Evolutionary conservation across 768 basidiomycete genomes (phyloP).

Genomic region (Pleurotus citrinopileatus): DNA sequence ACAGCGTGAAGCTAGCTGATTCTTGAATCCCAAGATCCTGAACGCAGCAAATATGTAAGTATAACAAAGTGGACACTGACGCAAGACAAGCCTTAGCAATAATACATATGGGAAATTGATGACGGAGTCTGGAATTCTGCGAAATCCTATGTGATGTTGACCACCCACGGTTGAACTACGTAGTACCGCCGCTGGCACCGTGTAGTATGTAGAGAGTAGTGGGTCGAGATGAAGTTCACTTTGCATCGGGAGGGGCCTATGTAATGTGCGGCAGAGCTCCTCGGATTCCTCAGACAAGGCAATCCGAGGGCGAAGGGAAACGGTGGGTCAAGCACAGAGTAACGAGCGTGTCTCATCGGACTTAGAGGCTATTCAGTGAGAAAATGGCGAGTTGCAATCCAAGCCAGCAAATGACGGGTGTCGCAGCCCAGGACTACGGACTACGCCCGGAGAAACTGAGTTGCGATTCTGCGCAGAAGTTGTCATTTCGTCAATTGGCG

Average conservation of each 20-base stretch:
- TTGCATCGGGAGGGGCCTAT: not conserved
- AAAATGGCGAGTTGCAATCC: too few species aligned
- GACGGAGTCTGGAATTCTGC: not conserved
- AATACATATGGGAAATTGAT: not conserved
- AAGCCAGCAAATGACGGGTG: too few species aligned
- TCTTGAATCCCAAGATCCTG: not conserved
- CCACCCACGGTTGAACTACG: not conserved
- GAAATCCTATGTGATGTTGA: not conserved
- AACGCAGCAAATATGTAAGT: not conserved
- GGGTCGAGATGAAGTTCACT: not conserved
- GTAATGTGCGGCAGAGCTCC: not conserved
- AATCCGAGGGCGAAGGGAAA: not conserved
- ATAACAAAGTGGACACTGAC: too few species aligned
- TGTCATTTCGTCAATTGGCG: too few species aligned
- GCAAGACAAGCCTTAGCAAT: not conserved
- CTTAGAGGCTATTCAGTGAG: too few species aligned
- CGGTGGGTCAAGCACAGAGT: too few species aligned
- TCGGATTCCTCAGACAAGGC: constrained; percentile 5
- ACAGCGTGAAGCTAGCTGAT: not conserved
- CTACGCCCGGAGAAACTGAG: too few species aligned
- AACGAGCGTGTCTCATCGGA: too few species aligned
- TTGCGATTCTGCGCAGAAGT: too few species aligned
- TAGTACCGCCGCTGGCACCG: not conserved
- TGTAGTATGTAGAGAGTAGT: too few species aligned
- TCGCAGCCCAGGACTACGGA: too few species aligned